Base-by-base conservation (phyloP, 192 early-diverging fungal species). In the Coemansia sp. region DNA sequence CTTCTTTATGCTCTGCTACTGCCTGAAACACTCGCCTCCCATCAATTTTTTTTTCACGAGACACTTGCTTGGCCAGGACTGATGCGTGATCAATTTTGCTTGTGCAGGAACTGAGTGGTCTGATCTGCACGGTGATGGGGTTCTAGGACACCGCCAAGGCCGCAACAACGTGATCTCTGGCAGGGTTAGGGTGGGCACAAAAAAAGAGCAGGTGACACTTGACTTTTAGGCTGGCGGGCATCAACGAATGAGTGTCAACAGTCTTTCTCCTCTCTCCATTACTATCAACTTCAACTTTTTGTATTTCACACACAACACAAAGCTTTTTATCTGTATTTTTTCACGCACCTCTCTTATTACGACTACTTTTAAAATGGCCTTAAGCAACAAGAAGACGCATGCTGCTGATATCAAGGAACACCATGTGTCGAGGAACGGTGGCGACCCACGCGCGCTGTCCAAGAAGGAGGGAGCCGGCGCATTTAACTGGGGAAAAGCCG, bases 341-440 rank as follows among this genome's bases (percentile, higher is more conserved):
- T 21, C 18, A 45, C 43, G 43, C 5, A 1, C 9, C 20, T 26
- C 23, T n/a, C 35, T 35, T 63, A 50, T 53, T 48, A 68, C 28
- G 46, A 50, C 28, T 50, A 45, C 14, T 48, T 20, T 35, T 23
- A 56, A 5, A 35, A 67, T 67, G 65, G 43, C 50, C 5, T 5
- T 61, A 9, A 50, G 50, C 50, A 37, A 21, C 20, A 69, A 58
- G 50, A 61, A 36, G 50, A 51, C 33, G 11, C 63, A 45, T 42
- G 67, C 65, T 9, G 73, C 63, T 10, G 66, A 64, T 21, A 69
- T 46, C 64, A 76, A 70, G 64, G 67, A 76, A 10, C 63, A 57
- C 33, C 73, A 76, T 66, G 37, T 76, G 11, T 48, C 73, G 45
- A 67, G 73, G 55, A 76, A 65, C 45, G 73, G 67, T 7, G 63